Evolutionary conservation across 176 grass and related monocot species (phyloP), one percentile per base, ranked within the genome.

Genomic region (Ensete glaucum): DNA sequence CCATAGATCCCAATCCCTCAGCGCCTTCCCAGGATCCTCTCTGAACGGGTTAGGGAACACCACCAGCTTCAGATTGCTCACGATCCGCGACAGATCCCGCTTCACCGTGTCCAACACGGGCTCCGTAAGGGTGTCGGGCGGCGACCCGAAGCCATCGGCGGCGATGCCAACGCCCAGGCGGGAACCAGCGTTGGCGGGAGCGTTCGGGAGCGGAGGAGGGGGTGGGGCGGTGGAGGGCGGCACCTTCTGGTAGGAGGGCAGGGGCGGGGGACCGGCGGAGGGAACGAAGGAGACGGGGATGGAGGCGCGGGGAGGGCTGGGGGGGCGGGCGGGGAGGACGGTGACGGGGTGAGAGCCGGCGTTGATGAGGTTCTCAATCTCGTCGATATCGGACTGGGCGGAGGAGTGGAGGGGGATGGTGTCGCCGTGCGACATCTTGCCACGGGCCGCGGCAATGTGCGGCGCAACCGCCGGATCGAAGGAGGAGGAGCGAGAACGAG

Each of bases 371-470:
- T 87, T 89, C 82, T 99, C 95, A 84, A 99, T 94, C 88, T 99
- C 95, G 78, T 99, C 95, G 81, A 99, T 99, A 81, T 99, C 95
- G 64, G 95, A 99, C 81, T 89, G 95, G 54, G 95, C 87, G 66
- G 95, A 94, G 9, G 95, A 84, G 55, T 99, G 88, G 59, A 99
- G 90, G 57, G 90, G 95, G 72, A 91, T 85, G 27, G 95, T 99
- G 80, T 99, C 95, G 59, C 91, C 71, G 84, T 88, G 88, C 70
- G 88, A 85, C 90, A 99, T 99, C 75, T 78, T 81, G 68, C 68
- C 78, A 43, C 76, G 51, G 27, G 23, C 19, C 13, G 48, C 54
- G 67, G 34, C 9, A 60, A 17, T 20, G 19, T 15, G 65, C 22
- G 14, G 43, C 71, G 29, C 51, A 51, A 54, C 14, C 29, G 67